These are phyloP conservation scores for Plantago major DNA, from an alignment of 257 asterid species.

Conservation along the genomic window DNA sequence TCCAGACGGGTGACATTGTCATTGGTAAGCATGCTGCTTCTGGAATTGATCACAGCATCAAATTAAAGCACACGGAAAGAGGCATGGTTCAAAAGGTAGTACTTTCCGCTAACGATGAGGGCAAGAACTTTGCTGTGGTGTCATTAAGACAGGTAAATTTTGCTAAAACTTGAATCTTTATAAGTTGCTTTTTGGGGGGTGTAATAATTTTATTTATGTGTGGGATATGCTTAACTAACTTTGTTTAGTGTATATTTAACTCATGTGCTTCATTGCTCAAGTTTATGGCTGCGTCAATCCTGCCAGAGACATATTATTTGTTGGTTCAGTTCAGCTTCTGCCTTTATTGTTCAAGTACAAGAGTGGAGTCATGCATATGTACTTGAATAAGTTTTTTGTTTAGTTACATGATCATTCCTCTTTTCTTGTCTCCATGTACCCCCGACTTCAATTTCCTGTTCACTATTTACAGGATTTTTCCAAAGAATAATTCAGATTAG, in stretches of 20 bases:
- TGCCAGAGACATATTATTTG: too few relatives aligned
- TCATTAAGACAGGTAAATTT: conserved; percentile 77
- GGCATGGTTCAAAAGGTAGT: conserved; percentile 94
- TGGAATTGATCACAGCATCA: conserved; percentile 74
- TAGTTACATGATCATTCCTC: too few relatives aligned
- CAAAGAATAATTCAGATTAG: too few relatives aligned
- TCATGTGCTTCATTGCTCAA: not conserved
- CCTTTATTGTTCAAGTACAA: too few relatives aligned
- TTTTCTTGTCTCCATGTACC: too few relatives aligned
- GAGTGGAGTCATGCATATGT: too few relatives aligned
- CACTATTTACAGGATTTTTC: too few relatives aligned
- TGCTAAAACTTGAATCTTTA: not conserved
- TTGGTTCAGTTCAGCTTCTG: too few relatives aligned
- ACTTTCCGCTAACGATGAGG: conserved; percentile 83
- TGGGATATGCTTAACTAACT: not conserved
- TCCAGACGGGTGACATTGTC: conserved; percentile 82
- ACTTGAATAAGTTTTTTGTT: too few relatives aligned
- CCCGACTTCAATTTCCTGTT: too few relatives aligned
- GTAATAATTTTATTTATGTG: conserved; percentile 7
- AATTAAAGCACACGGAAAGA: conserved; percentile 84
- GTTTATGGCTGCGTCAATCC: too few relatives aligned
- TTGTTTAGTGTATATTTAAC: not conserved
- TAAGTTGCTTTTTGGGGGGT: conserved; percentile 10
- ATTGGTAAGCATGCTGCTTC: conserved; percentile 84
- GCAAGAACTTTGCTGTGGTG: conserved; percentile 75